Evolutionary conservation across 768 basidiomycete genomes (phyloP).

Genomic region (Russula olivacea): DNA sequence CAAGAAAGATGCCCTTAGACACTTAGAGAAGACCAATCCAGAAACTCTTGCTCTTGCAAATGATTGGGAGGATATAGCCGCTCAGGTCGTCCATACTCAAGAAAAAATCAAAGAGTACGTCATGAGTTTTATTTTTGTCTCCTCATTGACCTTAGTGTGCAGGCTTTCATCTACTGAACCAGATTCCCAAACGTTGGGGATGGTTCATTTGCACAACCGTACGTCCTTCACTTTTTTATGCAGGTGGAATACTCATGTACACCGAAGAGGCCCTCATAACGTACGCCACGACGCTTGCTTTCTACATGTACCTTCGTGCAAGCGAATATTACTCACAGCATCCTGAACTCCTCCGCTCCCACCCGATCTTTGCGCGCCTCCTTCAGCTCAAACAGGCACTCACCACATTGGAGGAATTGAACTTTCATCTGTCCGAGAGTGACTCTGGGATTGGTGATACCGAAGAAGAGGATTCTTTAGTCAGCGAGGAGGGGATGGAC

Average conservation of each 20-base stretch:
- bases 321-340: conserved; percentile 55
- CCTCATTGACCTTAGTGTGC: conserved; percentile 8
- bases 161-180: conserved; percentile 47
- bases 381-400: conserved; percentile 80
- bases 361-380: conserved; percentile 71
- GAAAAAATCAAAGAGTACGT: conserved; percentile 50
- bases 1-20: conserved; percentile 52
- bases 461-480: conserved; percentile 40
- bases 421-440: conserved; percentile 50
- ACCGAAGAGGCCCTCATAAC: conserved; percentile 77
- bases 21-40: conserved; percentile 69
- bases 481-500: conserved; percentile 39
- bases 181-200: conserved; percentile 55
- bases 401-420: conserved; percentile 76
- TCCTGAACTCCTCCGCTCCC: conserved; percentile 56
- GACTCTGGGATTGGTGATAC: conserved; percentile 40
- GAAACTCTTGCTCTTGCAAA: conserved; percentile 75
- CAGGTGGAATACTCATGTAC: not conserved
- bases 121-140: not conserved
- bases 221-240: conserved; percentile 33
- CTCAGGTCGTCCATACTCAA: conserved; percentile 45
- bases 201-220: conserved; percentile 88
- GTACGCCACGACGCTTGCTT: conserved; percentile 85
- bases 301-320: conserved; percentile 84
- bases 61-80: conserved; percentile 74